These are phyloP conservation scores for Eucalyptus virginea DNA, from an alignment of 345 rosid genomes.

Conservation along the genomic window DNA sequence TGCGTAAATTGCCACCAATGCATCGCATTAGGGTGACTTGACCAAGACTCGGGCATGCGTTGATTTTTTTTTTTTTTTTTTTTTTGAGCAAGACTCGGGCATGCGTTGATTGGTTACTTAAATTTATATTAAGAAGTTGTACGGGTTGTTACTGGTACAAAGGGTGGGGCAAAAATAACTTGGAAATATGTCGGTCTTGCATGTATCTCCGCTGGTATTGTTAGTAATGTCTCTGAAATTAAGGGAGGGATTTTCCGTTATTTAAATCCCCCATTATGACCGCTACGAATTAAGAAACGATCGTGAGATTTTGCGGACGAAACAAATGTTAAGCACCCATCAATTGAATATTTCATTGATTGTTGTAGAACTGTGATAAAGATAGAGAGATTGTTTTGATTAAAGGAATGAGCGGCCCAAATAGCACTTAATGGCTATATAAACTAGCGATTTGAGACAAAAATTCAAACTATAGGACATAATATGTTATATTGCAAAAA, in stretches of 20 bases:
- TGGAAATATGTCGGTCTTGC: background rate
- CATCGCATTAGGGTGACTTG: background rate
- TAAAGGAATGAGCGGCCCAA: background rate
- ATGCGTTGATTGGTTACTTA: background rate
- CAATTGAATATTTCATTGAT: background rate
- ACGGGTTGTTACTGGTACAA: background rate
- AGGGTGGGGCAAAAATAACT: background rate
- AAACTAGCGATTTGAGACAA: background rate
- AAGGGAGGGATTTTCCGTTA: background rate
- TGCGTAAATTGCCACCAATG: background rate
- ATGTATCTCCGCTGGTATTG: background rate
- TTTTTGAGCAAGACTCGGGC: no score
- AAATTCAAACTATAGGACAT: background rate
- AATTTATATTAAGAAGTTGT: no score
- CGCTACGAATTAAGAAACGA: rapidly evolving
- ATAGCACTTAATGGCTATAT: background rate
- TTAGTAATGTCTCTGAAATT: background rate
- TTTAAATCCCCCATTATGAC: background rate
- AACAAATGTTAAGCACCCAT: background rate
- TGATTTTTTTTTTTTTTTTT: no score
- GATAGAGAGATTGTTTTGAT: background rate
- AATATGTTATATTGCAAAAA: background rate
- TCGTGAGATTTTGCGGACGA: background rate
- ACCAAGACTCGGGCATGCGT: rapidly evolving
- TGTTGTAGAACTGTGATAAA: background rate